Conservation (phyloP, 23 red algal genomes). For the Chondrus crispus region DNA sequence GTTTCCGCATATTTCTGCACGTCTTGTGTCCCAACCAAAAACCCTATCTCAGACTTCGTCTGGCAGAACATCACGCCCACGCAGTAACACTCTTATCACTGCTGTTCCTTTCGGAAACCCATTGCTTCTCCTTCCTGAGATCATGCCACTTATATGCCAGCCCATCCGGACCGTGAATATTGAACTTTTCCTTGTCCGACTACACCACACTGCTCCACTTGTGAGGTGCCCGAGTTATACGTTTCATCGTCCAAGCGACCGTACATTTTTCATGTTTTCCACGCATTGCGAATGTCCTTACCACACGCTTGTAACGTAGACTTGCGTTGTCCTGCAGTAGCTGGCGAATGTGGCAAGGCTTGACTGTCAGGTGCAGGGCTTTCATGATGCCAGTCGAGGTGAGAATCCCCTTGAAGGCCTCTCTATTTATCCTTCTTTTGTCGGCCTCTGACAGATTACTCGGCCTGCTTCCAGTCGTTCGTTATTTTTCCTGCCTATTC, state of each 20-base stretch:
- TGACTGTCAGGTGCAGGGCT: not conserved
- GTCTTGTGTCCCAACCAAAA: not conserved
- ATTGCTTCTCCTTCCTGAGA: not conserved
- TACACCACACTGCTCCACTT: not conserved
- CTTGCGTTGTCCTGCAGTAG: not conserved
- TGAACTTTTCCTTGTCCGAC: constrained; percentile 7
- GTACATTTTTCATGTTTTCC: not conserved
- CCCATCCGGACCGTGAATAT: not conserved
- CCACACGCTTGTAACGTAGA: constrained; percentile 4
- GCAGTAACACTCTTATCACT: not conserved
- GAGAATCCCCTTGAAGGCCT: not conserved
- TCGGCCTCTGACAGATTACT: not conserved
- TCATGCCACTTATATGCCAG: constrained; percentile 1
- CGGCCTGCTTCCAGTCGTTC: not conserved
- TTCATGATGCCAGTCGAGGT: not conserved
- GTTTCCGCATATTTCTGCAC: not conserved
- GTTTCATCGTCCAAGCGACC: not conserved
- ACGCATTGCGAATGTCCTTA: not conserved
- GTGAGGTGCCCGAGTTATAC: not conserved
- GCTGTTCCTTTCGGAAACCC: not conserved
- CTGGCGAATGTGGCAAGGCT: not conserved
- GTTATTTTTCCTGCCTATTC: not conserved
- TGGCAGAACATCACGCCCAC: too few relatives aligned
- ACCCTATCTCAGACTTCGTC: not conserved
- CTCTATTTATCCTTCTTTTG: not conserved